Percentiles rank a stretch among this genome's conserved stretches.
Evolutionary conservation across 1,284 basidiomycete species (phyloP).

Genomic region (Porogramme epimiltina): DNA sequence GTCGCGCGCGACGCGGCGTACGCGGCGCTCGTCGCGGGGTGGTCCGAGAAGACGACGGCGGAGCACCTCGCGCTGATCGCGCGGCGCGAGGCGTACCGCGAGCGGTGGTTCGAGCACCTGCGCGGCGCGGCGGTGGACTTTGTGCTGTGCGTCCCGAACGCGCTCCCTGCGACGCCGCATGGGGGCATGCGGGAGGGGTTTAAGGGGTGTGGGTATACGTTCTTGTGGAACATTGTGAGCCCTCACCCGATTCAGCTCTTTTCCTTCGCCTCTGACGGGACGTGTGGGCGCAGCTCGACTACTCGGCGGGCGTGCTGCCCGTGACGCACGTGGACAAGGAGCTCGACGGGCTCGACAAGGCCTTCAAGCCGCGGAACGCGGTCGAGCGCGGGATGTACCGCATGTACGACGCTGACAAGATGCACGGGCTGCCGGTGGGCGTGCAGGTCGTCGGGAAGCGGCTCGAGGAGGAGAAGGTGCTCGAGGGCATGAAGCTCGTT

Average conservation of each 20-base stretch:
- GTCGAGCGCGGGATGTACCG: constrained; percentile 34
- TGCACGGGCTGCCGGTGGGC: constrained; percentile 71
- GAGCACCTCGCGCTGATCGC: constrained; percentile 63
- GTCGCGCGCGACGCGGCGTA: constrained; percentile 29
- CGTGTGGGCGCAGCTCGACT: constrained; percentile 57
- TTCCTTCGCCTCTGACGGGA: not conserved
- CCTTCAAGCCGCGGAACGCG: constrained; percentile 35
- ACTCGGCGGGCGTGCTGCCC: constrained; percentile 72
- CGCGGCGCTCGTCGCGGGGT: constrained; percentile 44
- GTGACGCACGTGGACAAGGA: constrained; percentile 65
- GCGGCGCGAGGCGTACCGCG: constrained; percentile 56
- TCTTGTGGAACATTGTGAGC: constrained; percentile 64
- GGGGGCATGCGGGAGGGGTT: constrained; percentile 38
- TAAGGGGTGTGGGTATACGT: constrained; percentile 36
- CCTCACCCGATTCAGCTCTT: not conserved
- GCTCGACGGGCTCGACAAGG: constrained; percentile 50
- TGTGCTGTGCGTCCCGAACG: constrained; percentile 60
- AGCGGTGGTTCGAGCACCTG: constrained; percentile 33
- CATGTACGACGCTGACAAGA: constrained; percentile 59
- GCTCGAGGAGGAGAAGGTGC: constrained; percentile 64
- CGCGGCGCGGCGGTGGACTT: constrained; percentile 49
- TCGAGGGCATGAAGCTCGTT: constrained; percentile 50
- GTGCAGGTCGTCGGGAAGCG: constrained; percentile 62
- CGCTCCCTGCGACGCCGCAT: constrained; percentile 54
- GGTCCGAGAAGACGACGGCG: constrained; percentile 45